Evolutionary conservation across 2,329 filamentous ascomycete species (phyloP).

Genomic region (Hypoxylon sp.): DNA sequence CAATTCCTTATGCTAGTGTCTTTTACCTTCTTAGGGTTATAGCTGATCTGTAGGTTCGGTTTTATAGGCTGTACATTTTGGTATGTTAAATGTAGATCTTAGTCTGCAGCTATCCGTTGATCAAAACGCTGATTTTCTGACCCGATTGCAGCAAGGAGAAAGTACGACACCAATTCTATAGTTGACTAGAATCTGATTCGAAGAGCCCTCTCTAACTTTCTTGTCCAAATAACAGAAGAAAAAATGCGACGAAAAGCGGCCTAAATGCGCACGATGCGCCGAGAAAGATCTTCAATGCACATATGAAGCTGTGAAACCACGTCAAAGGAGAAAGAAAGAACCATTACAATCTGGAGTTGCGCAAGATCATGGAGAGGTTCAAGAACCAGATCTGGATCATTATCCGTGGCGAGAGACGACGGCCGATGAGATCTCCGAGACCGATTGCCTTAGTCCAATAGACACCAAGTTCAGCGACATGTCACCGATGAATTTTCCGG

Average conservation of each 20-base stretch:
- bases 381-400: slow-evolving; percentile 36
- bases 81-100: slow-evolving; percentile 56
- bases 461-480: slow-evolving; percentile 39
- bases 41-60: slow-evolving; percentile 48
- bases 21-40: slow-evolving; percentile 16
- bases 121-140: slow-evolving; percentile 43
- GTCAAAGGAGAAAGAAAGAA: slow-evolving; percentile 59
- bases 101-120: slow-evolving; percentile 3
- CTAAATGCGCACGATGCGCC: slow-evolving; percentile 65
- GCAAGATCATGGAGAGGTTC: slow-evolving; percentile 27
- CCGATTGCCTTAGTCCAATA: slow-evolving; percentile 45
- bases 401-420: slow-evolving; percentile 46
- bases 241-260: slow-evolving; percentile 69
- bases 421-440: slow-evolving; percentile 40
- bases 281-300: slow-evolving; percentile 65
- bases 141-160: slow-evolving; percentile 65
- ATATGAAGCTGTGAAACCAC: slow-evolving; percentile 65
- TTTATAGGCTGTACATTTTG: slow-evolving; percentile 66
- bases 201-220: slow-evolving; percentile 33
- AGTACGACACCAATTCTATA: slow-evolving; percentile 56
- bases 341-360: slow-evolving; percentile 45
- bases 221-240: slow-evolving; percentile 63
- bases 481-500: slow-evolving; percentile 43
- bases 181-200: slow-evolving; percentile 4
- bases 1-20: slow-evolving; percentile 2